Evolutionary conservation across 2,329 filamentous ascomycete species (phyloP), one percentile per base, ranked within the genome.

Genomic region (Pseudofabraea citricarpa): DNA sequence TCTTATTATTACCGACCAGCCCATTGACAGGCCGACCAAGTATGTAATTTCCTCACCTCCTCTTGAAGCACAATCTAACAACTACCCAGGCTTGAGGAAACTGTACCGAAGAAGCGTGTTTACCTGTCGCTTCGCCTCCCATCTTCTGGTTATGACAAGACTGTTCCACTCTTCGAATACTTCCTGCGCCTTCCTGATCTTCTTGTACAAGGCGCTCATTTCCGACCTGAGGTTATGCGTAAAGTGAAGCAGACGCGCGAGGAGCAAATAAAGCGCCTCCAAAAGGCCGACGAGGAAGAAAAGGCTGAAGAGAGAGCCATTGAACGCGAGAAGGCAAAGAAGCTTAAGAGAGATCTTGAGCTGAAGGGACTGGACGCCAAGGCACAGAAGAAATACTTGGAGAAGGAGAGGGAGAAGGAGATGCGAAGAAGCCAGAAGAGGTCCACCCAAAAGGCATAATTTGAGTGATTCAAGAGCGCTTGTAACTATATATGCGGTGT

Each of bases 1-100:
- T 57, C 68, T 98, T 48, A 85, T 98, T 58, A 73, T 97, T 40
- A 86, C 84, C 16, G 93, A 98, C 64, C 90, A 96, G 68, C 90
- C 91, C 26, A 70, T 82, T 41, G 89, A 96, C 55, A 90, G 88
- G 69, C 93, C 93, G 43, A 77, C 73, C 60, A 94, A 83, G 87
- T 91, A 73, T 69, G 81, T 71, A 4, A 16, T 22, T 15, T 13
- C 19, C n/a, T 39, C 21, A 9, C 12, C 8, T 21, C 19, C 19
- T 26, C 8, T 20, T 12, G 2, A 41, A 31, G 18, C 18, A 36
- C 40, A 52, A 36, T 45, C 46, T 40, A 37, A 43, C 8, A 12
- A 22, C 33, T 13, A 16, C 45, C 23, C 56, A 94, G 85, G 49
- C 74, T 97, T 58, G 83, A 95, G 48, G 91, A 97, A 62, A 87